Evolutionary conservation across 2,329 filamentous ascomycete species (phyloP).

Genomic region (Sporothrix globosa): DNA sequence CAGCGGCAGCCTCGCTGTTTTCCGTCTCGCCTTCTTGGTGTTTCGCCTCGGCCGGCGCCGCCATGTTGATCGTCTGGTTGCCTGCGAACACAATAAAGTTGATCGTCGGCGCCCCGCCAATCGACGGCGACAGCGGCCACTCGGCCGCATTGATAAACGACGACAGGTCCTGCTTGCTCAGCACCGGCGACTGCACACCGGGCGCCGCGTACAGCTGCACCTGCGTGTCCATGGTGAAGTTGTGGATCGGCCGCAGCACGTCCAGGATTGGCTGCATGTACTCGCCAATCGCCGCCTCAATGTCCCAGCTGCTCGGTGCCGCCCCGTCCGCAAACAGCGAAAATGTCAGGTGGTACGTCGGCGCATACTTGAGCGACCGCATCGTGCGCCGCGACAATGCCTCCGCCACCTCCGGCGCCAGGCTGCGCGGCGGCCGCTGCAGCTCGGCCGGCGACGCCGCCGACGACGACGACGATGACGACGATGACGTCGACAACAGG

Average conservation of each 20-base stretch:
- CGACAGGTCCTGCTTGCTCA: slow-evolving; percentile 84
- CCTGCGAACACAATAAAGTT: slow-evolving; percentile 95
- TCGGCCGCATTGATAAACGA: slow-evolving; percentile 97
- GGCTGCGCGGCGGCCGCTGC: slow-evolving; percentile 48
- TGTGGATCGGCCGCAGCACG: slow-evolving; percentile 80
- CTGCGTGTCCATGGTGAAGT: slow-evolving; percentile 95
- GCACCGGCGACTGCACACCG: slow-evolving; percentile 63
- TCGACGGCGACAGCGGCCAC: slow-evolving; percentile 94
- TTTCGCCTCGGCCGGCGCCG: background rate
- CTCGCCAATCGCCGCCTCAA: slow-evolving; percentile 76
- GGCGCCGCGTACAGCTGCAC: slow-evolving; percentile 88
- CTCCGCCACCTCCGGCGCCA: slow-evolving; percentile 57
- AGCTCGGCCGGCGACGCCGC: slow-evolving; percentile 50
- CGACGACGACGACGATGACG: too few species aligned
- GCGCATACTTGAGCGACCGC: slow-evolving; percentile 84
- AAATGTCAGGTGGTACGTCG: slow-evolving; percentile 94
- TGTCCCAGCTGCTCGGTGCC: slow-evolving; percentile 84
- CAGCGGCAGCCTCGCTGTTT: slow-evolving; percentile 44
- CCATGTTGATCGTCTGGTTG: slow-evolving; percentile 66
- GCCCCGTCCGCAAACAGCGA: slow-evolving; percentile 86
- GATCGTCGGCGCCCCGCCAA: slow-evolving; percentile 88
- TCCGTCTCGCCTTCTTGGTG: background rate
- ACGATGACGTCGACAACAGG: slow-evolving; percentile 61
- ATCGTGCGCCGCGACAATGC: slow-evolving; percentile 72
- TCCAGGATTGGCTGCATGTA: slow-evolving; percentile 82